Conservation (phyloP, 495 filamentous ascomycete species). For the Aspergillus heteromorphus region DNA sequence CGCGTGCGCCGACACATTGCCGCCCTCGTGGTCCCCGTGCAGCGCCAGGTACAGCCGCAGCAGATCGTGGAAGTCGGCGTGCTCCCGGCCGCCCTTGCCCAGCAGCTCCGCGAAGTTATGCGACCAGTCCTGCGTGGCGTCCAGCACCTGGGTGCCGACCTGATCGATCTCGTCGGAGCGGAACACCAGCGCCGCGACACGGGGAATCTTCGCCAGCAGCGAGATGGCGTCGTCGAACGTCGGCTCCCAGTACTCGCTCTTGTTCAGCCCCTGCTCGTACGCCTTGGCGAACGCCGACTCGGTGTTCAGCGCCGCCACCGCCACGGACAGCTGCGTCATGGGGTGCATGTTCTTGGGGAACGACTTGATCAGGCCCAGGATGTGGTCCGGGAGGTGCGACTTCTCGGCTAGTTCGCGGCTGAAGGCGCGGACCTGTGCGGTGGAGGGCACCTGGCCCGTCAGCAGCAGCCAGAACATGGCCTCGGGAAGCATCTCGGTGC, state of each 20-base stretch:
- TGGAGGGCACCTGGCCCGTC: constrained; percentile 85
- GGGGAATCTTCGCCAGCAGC: constrained; percentile 91
- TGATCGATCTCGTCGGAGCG: constrained; percentile 75
- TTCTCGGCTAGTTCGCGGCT: constrained; percentile 85
- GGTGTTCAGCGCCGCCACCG: constrained; percentile 89
- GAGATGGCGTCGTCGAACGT: constrained; percentile 95
- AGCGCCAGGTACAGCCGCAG: constrained; percentile 90
- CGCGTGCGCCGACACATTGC: constrained; percentile 95
- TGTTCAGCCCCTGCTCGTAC: constrained; percentile 84
- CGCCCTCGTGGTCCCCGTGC: constrained; percentile 97
- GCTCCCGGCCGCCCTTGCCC: constrained; percentile 77
- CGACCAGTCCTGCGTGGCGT: constrained; percentile 80
- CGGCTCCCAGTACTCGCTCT: constrained; percentile 97
- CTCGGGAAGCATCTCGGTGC: constrained; percentile 98
- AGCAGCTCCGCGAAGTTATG: constrained; percentile 98
- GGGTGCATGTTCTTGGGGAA: constrained; percentile 89
- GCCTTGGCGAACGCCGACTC: constrained; percentile 86
- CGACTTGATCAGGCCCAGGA: constrained; percentile 80
- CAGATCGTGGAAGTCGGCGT: constrained; percentile 93
- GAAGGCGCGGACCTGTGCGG: constrained; percentile 71
- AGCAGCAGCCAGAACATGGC: constrained; percentile 99
- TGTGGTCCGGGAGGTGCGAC: constrained; percentile 73
- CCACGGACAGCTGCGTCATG: constrained; percentile 96
- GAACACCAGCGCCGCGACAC: constrained; percentile 96
- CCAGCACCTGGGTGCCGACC: constrained; percentile 37